Conservation (phyloP, 306 rosid genomes). For the Glycine tomentella region DNA sequence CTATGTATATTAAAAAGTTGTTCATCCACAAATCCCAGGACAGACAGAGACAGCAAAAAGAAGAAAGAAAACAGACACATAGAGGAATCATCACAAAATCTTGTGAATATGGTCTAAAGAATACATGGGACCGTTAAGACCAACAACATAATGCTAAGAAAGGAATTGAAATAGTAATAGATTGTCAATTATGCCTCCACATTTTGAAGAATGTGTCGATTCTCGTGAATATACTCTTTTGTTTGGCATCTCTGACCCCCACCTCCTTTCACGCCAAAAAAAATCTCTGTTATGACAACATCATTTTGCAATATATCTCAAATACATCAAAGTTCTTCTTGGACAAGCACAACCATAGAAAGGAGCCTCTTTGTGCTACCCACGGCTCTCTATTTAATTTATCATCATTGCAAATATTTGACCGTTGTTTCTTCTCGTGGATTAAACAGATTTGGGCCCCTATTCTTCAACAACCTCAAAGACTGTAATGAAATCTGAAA, state of each 20-base stretch:
- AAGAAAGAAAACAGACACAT: slow-evolving; percentile 29
- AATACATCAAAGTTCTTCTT: neutral
- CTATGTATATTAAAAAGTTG: neutral
- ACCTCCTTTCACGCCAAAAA: slow-evolving; percentile 8
- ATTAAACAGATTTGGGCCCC: slow-evolving; percentile 8
- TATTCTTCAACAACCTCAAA: slow-evolving; percentile 25
- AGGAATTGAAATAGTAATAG: slow-evolving; percentile 8
- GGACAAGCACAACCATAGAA: slow-evolving; percentile 29
- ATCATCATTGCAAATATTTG: neutral
- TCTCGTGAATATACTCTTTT: slow-evolving; percentile 34
- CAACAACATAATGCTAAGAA: slow-evolving; percentile 33
- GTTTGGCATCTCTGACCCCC: slow-evolving; percentile 23
- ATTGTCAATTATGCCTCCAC: slow-evolving; percentile 42
- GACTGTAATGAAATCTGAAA: slow-evolving; percentile 20
- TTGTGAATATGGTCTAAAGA: slow-evolving; percentile 46
- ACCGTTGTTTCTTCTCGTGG: slow-evolving; percentile 23
- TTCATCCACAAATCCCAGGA: slow-evolving; percentile 1
- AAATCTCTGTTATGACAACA: neutral
- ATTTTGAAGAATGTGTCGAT: slow-evolving; percentile 31
- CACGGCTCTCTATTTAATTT: slow-evolving; percentile 5
- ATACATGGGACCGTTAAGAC: slow-evolving; percentile 42
- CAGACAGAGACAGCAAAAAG: neutral
- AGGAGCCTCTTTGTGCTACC: slow-evolving; percentile 9
- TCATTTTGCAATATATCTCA: neutral
- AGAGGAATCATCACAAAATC: slow-evolving; percentile 35